phyloP scores from a whole-genome alignment of 768 basidiomycete genomes.

The Leucocoprinus leucothites region DNA sequence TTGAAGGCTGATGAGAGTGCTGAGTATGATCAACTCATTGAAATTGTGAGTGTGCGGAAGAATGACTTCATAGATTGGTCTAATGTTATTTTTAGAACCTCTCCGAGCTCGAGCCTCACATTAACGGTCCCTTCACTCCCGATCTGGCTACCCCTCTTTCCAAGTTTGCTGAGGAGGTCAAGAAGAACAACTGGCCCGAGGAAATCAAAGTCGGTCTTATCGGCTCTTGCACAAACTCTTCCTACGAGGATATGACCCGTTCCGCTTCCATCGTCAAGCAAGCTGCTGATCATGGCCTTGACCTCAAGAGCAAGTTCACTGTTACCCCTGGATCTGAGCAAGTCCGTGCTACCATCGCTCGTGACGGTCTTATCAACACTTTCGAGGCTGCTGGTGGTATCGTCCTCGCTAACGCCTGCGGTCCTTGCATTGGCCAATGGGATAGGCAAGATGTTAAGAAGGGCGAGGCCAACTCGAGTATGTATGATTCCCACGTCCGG shows the following conservation, averaged over 20 bases:
- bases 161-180: constrained; percentile 87
- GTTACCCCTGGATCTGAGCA: constrained; percentile 99
- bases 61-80: constrained; percentile 23
- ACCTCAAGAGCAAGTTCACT: constrained; percentile 91
- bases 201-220: constrained; percentile 98
- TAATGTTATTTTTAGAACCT: constrained; percentile 61
- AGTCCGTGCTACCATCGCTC: constrained; percentile 94
- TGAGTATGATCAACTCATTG: constrained; percentile 92
- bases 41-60: constrained; percentile 62
- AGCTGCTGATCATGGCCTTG: constrained; percentile 83
- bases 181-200: constrained; percentile 94
- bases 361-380: constrained; percentile 88
- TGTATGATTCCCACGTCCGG: constrained; percentile 23
- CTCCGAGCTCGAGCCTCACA: constrained; percentile 95
- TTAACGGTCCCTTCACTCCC: constrained; percentile 99
- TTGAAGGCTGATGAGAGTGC: constrained; percentile 81
- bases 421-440: constrained; percentile 99
- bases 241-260: constrained; percentile 99
- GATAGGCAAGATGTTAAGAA: constrained; percentile 95
- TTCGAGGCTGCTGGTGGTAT: constrained; percentile 89
- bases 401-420: constrained; percentile 97
- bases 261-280: constrained; percentile 92
- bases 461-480: constrained; percentile 94
- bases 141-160: constrained; percentile 98
- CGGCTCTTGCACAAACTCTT: constrained; percentile 99